phyloP scores from a whole-genome alignment of 1,139 yeast species.

The Nakaseomyces delphensis region DNA sequence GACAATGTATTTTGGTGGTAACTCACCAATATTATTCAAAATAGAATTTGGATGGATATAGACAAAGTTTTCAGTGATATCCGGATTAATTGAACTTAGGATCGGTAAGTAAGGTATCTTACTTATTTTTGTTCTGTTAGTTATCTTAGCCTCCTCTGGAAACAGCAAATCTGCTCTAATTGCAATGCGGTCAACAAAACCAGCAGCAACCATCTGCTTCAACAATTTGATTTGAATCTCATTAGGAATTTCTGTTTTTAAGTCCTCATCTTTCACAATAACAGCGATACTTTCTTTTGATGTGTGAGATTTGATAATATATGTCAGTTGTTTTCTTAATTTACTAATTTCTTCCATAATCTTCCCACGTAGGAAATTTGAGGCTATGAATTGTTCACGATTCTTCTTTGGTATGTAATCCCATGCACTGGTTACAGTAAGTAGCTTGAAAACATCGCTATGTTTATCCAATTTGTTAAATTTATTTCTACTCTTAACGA shows the following conservation, averaged over 20 bases:
- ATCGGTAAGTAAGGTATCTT: slow-evolving; percentile 70
- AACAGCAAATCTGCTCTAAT: slow-evolving; percentile 62
- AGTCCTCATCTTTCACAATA: slow-evolving; percentile 39
- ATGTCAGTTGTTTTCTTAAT: slow-evolving; percentile 67
- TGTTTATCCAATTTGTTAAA: slow-evolving; percentile 61
- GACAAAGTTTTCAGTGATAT: slow-evolving; percentile 43
- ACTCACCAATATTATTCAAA: slow-evolving; percentile 38
- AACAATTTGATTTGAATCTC: slow-evolving; percentile 63
- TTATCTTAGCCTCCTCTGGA: slow-evolving; percentile 51
- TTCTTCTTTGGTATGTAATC: slow-evolving; percentile 59
- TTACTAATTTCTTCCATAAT: slow-evolving; percentile 79
- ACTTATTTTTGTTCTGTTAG: slow-evolving; percentile 51
- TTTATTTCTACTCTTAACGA: slow-evolving; percentile 45
- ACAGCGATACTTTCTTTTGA: slow-evolving; percentile 51
- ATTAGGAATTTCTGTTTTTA: slow-evolving; percentile 61
- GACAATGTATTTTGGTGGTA: slow-evolving; percentile 70
- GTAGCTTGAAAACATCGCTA: slow-evolving; percentile 65
- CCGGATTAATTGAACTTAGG: slow-evolving; percentile 42
- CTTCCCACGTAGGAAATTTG: slow-evolving; percentile 57
- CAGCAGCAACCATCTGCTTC: slow-evolving; percentile 88
- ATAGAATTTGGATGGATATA: slow-evolving; percentile 77
- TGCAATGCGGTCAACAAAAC: slow-evolving; percentile 86
- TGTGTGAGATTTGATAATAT: slow-evolving; percentile 61
- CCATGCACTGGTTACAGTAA: slow-evolving; percentile 82
- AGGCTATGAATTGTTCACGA: slow-evolving; percentile 40